Percentiles rank a stretch among this genome's conserved stretches.
Evolutionary conservation across 441 rosid species (phyloP).

Genomic region (Raphanus hybrid): DNA sequence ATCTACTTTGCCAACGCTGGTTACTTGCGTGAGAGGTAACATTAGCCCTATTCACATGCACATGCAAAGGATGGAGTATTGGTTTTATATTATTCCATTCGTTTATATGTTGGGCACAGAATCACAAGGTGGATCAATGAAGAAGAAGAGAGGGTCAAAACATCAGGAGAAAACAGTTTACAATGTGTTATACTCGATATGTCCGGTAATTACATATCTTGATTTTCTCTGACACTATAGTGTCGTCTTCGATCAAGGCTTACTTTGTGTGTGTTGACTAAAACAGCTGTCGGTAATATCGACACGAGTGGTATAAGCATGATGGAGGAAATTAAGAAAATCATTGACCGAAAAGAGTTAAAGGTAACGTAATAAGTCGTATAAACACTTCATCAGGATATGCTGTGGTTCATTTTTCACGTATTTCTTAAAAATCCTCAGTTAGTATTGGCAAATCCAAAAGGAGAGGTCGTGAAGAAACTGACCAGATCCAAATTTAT

Average conservation of each 20-base stretch:
- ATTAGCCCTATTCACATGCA: not conserved
- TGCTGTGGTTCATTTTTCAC: not conserved
- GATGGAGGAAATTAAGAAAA: conserved; percentile 83
- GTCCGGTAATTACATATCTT: conserved; percentile 55
- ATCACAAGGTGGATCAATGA: conserved; percentile 90
- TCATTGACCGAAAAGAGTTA: conserved; percentile 63
- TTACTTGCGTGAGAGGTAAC: conserved; percentile 90
- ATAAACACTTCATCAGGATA: not conserved
- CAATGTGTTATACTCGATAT: conserved; percentile 80
- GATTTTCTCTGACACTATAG: conserved; percentile 2
- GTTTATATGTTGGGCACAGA: conserved; percentile 41
- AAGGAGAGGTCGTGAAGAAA: conserved; percentile 94
- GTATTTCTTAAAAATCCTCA: conserved; percentile 20
- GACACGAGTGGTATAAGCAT: conserved; percentile 98
- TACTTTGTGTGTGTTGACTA: not conserved
- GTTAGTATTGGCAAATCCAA: conserved; percentile 94
- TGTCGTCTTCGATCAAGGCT: conserved; percentile 2
- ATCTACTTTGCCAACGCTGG: conserved; percentile 89
- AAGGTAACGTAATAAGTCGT: conserved; percentile 52
- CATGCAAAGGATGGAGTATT: not conserved
- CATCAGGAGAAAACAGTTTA: conserved; percentile 55
- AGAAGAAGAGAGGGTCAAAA: conserved; percentile 77
- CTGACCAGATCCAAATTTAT: conserved; percentile 73
- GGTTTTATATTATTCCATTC: not conserved
- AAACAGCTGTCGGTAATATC: conserved; percentile 87